phyloP scores from a whole-genome alignment of 2,329 filamentous ascomycete genomes.

The Colletotrichum australisinense region DNA sequence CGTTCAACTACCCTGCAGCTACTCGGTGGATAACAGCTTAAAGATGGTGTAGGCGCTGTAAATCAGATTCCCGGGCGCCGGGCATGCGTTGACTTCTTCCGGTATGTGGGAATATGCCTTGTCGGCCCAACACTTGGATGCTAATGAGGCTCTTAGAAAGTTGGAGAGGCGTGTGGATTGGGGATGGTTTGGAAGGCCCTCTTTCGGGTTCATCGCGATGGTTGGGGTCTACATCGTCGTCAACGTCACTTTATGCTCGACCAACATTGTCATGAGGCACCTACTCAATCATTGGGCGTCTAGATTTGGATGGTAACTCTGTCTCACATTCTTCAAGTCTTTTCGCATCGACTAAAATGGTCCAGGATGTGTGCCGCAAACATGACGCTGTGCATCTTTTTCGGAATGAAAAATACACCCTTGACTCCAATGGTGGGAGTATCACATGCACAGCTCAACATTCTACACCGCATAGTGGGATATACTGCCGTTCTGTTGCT shows the following conservation, averaged over 20 bases:
- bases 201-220: neutral
- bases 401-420: conserved; percentile 61
- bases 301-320: conserved; percentile 39
- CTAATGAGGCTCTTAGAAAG: neutral
- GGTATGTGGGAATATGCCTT: neutral
- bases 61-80: no score
- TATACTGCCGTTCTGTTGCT: conserved; percentile 52
- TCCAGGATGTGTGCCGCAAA: conserved; percentile 59
- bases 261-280: neutral
- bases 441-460: conserved; percentile 59
- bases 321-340: neutral
- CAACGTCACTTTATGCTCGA: neutral
- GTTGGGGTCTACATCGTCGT: neutral
- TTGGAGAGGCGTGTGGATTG: neutral
- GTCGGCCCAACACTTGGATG: neutral
- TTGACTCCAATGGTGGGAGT: conserved; percentile 49
- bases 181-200: conserved; percentile 11
- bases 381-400: conserved; percentile 50
- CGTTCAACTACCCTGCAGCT: neutral
- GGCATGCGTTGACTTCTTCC: neutral
- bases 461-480: conserved; percentile 58
- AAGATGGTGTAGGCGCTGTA: no score
- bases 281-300: conserved; percentile 35
- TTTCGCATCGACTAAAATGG: conserved; percentile 3
- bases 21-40: no score